Percentiles rank a stretch among this genome's conserved stretches.
Evolutionary conservation across 1,284 basidiomycete species (phyloP).

Genomic region (Puccinia sorghi): DNA sequence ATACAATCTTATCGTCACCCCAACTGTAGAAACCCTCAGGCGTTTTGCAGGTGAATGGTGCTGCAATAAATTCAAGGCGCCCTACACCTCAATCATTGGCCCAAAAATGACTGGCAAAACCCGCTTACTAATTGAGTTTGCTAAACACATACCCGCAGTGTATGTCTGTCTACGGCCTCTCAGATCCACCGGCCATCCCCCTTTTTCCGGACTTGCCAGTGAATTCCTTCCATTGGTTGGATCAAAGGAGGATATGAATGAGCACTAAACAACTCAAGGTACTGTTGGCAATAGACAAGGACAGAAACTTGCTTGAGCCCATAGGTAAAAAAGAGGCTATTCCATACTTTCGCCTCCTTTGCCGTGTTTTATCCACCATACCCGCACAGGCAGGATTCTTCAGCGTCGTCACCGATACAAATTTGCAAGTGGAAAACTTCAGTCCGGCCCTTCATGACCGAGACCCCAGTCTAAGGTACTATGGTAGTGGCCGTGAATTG

Average conservation of each 20-base stretch:
- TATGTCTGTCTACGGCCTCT: slow-evolving; percentile 1
- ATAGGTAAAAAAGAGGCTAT: too few relatives aligned
- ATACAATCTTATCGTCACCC: too few relatives aligned
- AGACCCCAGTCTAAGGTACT: slow-evolving; percentile 4
- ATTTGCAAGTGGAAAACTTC: not conserved
- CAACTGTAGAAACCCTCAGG: too few relatives aligned
- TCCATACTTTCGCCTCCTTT: not conserved
- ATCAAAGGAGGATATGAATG: not conserved
- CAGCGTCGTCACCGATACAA: slow-evolving; percentile 5
- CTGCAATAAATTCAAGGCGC: not conserved
- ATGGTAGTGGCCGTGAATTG: not conserved
- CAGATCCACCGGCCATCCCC: not conserved
- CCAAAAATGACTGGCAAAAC: slow-evolving; percentile 11
- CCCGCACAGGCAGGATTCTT: not conserved
- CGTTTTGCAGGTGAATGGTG: not conserved
- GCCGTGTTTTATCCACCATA: not conserved
- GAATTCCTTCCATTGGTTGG: not conserved
- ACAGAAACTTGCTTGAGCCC: not conserved
- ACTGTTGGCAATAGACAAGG: slow-evolving; percentile 13
- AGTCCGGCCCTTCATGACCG: too few relatives aligned
- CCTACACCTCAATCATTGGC: slow-evolving; percentile 10
- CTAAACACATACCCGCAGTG: not conserved
- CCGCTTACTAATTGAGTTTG: slow-evolving; percentile 4
- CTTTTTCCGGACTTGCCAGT: not conserved
- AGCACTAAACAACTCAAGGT: slow-evolving; percentile 12